A percentile compares a stretch with the other conserved stretches of the same genome.
These are phyloP conservation scores for Lachancea thermotolerans DNA, from an alignment of 805 yeast species.

Conservation along the genomic window DNA sequence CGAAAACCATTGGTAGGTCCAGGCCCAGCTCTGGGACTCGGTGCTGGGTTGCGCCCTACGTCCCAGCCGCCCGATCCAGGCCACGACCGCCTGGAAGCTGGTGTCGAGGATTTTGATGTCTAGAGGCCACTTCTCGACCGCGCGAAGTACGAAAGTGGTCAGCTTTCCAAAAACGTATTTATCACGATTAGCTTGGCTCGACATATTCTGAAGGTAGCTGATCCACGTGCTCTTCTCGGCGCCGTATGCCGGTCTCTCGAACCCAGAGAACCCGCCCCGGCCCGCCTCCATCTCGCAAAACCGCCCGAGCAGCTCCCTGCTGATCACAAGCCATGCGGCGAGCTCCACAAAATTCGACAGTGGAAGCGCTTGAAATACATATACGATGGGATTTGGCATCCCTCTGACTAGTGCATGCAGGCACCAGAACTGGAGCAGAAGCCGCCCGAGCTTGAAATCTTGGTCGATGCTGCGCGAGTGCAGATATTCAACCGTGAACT, in stretches of 20 bases:
- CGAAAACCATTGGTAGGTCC: conserved; percentile 5
- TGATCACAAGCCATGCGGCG: conserved; percentile 4
- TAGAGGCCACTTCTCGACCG: conserved; percentile 8
- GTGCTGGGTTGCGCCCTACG: neutral
- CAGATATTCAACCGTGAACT: conserved; percentile 19
- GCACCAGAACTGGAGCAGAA: conserved; percentile 11
- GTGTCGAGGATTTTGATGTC: conserved; percentile 3
- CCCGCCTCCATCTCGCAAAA: neutral
- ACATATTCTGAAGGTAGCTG: neutral
- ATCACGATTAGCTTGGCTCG: conserved; percentile 1
- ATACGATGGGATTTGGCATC: conserved; percentile 7
- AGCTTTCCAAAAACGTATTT: conserved; percentile 7
- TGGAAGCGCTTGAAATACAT: conserved; percentile 7
- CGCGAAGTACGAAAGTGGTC: neutral
- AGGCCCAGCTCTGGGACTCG: conserved; percentile 2
- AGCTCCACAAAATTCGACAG: conserved; percentile 7
- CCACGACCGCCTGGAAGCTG: conserved; percentile 1
- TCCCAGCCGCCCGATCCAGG: conserved; percentile 1
- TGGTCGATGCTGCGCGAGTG: neutral
- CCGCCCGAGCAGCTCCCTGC: conserved; percentile 5
- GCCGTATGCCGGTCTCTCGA: neutral
- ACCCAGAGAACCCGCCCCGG: neutral
- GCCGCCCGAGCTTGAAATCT: neutral
- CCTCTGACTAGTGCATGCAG: conserved; percentile 5
- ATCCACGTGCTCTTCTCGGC: neutral